Conservation (phyloP, 495 filamentous ascomycete species). For the Neurospora sp. region DNA sequence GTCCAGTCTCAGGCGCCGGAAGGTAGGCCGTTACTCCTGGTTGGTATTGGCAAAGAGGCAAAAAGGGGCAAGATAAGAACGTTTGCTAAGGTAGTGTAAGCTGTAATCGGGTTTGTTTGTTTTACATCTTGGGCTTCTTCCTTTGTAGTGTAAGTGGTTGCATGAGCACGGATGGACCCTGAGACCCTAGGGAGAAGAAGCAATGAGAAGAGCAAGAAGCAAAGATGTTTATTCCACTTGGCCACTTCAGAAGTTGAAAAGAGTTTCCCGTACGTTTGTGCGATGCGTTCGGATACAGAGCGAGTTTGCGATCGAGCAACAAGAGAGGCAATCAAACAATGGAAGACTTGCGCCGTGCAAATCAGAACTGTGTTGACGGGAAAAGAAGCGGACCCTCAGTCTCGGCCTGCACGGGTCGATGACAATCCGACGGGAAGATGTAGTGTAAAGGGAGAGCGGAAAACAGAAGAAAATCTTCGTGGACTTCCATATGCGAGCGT, state of each 20-base stretch:
- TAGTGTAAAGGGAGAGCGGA: neutral
- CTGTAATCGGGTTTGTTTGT: neutral
- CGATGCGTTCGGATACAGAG: neutral
- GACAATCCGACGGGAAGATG: neutral
- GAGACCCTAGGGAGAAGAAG: neutral
- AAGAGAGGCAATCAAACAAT: neutral
- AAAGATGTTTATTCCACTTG: neutral
- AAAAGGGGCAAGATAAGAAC: neutral
- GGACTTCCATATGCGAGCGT: neutral
- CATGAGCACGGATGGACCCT: neutral
- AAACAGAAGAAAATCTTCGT: neutral
- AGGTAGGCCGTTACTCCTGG: neutral
- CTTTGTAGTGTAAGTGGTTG: neutral
- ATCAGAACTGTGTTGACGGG: neutral
- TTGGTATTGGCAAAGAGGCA: neutral
- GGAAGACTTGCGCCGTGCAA: neutral
- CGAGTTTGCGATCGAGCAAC: neutral
- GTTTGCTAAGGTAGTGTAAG: neutral
- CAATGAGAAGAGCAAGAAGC: neutral
- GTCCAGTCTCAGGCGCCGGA: neutral
- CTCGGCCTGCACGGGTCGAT: neutral
- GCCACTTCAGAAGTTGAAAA: neutral
- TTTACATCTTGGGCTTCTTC: neutral
- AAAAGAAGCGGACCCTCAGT: neutral
- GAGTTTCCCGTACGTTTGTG: neutral